Evolutionary conservation across 306 rosid species (phyloP), one percentile per base, ranked within the genome.

Genomic region (Pterocarpus santalinus): DNA sequence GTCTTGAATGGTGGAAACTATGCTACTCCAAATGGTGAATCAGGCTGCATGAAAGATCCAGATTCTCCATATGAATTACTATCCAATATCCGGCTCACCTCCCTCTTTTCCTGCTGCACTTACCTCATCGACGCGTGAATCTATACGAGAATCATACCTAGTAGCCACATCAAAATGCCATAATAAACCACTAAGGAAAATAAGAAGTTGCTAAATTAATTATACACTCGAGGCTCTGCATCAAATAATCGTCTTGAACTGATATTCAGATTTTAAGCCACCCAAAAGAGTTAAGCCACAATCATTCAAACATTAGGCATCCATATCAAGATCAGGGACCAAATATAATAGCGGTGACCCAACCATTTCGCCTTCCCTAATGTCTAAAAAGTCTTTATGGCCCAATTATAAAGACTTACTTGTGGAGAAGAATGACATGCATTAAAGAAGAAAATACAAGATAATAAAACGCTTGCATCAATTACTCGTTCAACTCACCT

Each of bases 401-500:
- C 53, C 73, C 6, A 49, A 36, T 14, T 32, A 33, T 16, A 49
- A 60, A 44, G 32, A 72, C 67, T 47, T 58, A 67, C 63, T 11
- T 1, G n/a, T 33, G 1, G 39, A 17, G 35, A 35, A 75, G 30
- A 63, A 35, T 72, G 13, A 55, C 15, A 39, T 44, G 32, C 57
- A 39, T 47, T 17, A 11, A 47, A 74, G 60, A 53, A 52, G 8
- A 68, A 55, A 36, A 64, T 30, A 63, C 8, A 62, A 39, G 81
- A 77, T 57, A 49, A 81, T 11, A 69, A 85, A 68, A 3, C n/a
- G 35, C 62, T 80, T 56, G 51, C 28, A 47, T 67, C 65, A 77
- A 63, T 83, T 30, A 34, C 55, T 61, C 22, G 89, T 87, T 85
- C 63, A 78, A 74, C 76, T 68, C 77, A 78, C 76, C 73, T 61